phyloP scores from a whole-genome alignment of 1,284 basidiomycete genomes.

The Sanghuangporus sanghuang region DNA sequence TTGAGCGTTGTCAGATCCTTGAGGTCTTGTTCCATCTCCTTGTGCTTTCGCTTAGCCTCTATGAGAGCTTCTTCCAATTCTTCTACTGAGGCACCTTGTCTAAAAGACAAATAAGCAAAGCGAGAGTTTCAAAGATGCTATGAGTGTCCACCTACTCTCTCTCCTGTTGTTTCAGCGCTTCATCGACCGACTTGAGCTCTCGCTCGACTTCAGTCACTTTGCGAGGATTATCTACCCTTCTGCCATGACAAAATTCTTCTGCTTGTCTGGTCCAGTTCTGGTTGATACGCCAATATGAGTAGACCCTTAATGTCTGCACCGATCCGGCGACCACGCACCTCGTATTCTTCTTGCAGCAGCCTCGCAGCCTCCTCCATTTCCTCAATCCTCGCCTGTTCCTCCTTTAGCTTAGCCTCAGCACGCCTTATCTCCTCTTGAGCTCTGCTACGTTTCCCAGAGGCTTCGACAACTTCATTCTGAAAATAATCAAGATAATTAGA shows the following conservation, averaged over 20 bases:
- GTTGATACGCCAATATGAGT: neutral
- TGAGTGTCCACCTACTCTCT: conserved; percentile 44
- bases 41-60: conserved; percentile 49
- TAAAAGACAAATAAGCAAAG: conserved; percentile 25
- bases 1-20: conserved; percentile 58
- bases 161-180: conserved; percentile 67
- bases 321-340: conserved; percentile 31
- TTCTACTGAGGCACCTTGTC: conserved; percentile 74
- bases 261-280: conserved; percentile 68
- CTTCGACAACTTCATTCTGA: conserved; percentile 40
- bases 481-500: neutral
- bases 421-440: conserved; percentile 42
- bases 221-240: conserved; percentile 52
- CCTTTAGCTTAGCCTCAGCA: conserved; percentile 43
- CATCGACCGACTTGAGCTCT: conserved; percentile 57
- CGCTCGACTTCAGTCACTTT: conserved; percentile 51
- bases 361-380: conserved; percentile 41
- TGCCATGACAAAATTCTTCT: conserved; percentile 48
- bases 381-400: conserved; percentile 37
- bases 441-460: conserved; percentile 40
- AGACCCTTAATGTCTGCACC: neutral
- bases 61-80: conserved; percentile 69
- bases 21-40: conserved; percentile 56
- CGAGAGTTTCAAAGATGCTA: neutral
- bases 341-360: conserved; percentile 53